Conservation (phyloP, 2,329 filamentous ascomycete species). For the Lecanoromycetidae sp. region DNA sequence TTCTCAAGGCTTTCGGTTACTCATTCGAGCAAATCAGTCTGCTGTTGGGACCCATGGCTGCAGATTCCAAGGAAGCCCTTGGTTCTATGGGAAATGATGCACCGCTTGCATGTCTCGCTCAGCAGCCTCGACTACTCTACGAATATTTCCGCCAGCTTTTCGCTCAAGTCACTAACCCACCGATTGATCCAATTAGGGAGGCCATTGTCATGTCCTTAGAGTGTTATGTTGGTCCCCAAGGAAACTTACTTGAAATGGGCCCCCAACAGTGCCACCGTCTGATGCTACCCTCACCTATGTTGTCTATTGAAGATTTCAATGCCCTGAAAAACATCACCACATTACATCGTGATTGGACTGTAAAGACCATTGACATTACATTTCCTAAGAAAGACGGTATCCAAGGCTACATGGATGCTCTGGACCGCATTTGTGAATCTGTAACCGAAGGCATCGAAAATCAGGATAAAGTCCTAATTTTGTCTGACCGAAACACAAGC, state of each 20-base stretch:
- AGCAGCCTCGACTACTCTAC: constrained; percentile 75
- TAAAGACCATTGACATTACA: constrained; percentile 82
- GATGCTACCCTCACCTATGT: constrained; percentile 73
- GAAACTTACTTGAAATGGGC: constrained; percentile 90
- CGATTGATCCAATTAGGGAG: constrained; percentile 93
- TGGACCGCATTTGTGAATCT: constrained; percentile 79
- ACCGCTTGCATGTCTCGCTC: constrained; percentile 80
- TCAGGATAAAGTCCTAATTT: constrained; percentile 71
- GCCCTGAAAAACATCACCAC: constrained; percentile 65
- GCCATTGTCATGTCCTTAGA: constrained; percentile 97
- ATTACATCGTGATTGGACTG: constrained; percentile 67
- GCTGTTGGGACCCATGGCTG: constrained; percentile 87
- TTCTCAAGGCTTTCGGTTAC: constrained; percentile 80
- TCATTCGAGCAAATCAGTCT: constrained; percentile 91
- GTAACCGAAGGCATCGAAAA: constrained; percentile 73
- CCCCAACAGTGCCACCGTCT: constrained; percentile 76
- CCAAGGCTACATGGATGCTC: constrained; percentile 70
- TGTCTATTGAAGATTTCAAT: constrained; percentile 85
- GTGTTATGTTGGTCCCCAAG: constrained; percentile 91
- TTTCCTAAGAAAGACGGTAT: constrained; percentile 78
- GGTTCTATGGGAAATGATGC: constrained; percentile 98
- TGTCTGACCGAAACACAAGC: constrained; percentile 79
- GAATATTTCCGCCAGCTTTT: constrained; percentile 98
- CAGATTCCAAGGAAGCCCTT: constrained; percentile 91
- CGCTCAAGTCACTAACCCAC: constrained; percentile 94